Conservation (phyloP, 352 stramenopile species). For the Salisapilia sapeloensis region DNA sequence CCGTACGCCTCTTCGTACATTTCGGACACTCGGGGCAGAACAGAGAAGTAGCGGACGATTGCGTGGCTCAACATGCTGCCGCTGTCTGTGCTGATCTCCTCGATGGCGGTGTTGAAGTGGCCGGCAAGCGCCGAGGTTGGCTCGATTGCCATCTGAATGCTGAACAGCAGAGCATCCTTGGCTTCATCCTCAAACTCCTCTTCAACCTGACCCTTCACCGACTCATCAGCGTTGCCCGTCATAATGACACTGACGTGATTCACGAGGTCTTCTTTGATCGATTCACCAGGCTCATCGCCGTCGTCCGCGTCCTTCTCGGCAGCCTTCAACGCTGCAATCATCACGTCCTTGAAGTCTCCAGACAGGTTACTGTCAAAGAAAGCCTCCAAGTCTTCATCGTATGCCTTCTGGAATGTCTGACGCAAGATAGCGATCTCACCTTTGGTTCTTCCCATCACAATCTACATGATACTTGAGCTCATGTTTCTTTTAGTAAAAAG, state of each 20-base stretch:
- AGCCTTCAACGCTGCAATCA: conserved; percentile 4
- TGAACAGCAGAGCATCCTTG: conserved; percentile 35
- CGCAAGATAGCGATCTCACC: conserved; percentile 4
- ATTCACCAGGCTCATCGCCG: too few species aligned
- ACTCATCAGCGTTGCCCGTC: too few species aligned
- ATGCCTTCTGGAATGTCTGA: conserved; percentile 4
- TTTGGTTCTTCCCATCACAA: conserved; percentile 1
- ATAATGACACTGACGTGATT: too few species aligned
- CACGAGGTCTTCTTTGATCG: too few species aligned
- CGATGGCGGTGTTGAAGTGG: conserved; percentile 44
- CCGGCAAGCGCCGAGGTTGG: conserved; percentile 19
- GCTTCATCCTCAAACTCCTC: conserved; percentile 52
- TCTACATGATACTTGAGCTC: conserved; percentile 4
- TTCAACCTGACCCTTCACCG: conserved; percentile 29
- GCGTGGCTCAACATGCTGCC: conserved; percentile 31
- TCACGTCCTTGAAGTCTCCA: conserved; percentile 3
- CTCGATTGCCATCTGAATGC: too few species aligned
- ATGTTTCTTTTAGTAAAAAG: conserved; percentile 2
- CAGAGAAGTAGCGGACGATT: conserved; percentile 32
- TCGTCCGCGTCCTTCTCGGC: too few species aligned
- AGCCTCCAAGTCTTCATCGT: conserved; percentile 3
- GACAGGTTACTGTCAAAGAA: conserved; percentile 2
- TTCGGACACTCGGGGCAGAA: conserved; percentile 14
- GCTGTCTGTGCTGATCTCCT: conserved; percentile 33
- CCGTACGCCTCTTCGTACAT: conserved; percentile 26